A percentile compares a stretch with the other conserved stretches of the same genome.
Conservation (phyloP, 352 stramenopile genomes). For the Globisporangium okanoganense region DNA sequence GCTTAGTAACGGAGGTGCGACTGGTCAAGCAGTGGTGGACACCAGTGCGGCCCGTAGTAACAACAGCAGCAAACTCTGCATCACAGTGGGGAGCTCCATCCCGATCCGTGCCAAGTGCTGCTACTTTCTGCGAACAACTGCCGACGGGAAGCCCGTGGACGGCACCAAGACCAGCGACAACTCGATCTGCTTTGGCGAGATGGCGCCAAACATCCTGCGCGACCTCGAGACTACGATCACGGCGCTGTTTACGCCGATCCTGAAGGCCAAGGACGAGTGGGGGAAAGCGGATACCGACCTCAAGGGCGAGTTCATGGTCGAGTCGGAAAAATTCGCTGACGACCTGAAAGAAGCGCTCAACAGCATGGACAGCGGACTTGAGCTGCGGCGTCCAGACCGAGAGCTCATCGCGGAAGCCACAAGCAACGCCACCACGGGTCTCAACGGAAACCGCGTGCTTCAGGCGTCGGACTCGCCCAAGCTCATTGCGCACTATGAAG, state of each 20-base stretch:
- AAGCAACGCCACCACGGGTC: constrained; percentile 31
- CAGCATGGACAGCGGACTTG: constrained; percentile 93
- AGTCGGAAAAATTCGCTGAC: constrained; percentile 93
- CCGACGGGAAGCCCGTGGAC: constrained; percentile 74
- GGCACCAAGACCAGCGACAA: constrained; percentile 73
- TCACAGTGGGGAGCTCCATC: constrained; percentile 64
- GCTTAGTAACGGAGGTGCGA: not conserved
- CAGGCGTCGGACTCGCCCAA: constrained; percentile 85
- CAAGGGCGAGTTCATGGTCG: constrained; percentile 91
- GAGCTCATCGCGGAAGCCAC: constrained; percentile 64
- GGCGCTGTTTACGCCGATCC: constrained; percentile 87
- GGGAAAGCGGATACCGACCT: constrained; percentile 92
- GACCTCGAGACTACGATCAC: constrained; percentile 81
- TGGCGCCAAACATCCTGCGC: constrained; percentile 78
- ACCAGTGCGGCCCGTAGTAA: constrained; percentile 16
- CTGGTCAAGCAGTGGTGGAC: not conserved
- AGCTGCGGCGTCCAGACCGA: constrained; percentile 87
- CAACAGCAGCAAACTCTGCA: constrained; percentile 48
- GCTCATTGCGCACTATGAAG: constrained; percentile 93
- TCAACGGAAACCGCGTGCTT: constrained; percentile 47
- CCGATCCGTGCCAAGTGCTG: constrained; percentile 79
- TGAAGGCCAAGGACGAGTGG: constrained; percentile 94
- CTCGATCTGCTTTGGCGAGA: constrained; percentile 77
- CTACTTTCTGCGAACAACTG: constrained; percentile 74
- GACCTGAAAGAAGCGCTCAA: constrained; percentile 95